Evolutionary conservation across 1,284 basidiomycete genomes (phyloP).

Genomic region (Microbotryomycetes sp.): DNA sequence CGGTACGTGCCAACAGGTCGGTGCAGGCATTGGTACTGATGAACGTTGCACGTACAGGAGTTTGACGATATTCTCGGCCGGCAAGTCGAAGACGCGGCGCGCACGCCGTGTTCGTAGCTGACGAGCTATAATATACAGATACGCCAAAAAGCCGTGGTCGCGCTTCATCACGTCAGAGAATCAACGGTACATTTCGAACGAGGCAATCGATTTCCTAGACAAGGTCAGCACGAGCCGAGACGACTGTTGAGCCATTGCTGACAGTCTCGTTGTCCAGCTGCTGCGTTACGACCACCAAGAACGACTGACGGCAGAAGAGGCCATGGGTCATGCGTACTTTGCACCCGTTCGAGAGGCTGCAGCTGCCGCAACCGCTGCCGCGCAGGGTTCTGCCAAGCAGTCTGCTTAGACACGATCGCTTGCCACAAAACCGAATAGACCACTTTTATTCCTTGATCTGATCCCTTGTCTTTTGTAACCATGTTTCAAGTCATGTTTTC

Average conservation of each 20-base stretch:
- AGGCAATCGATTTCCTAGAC: conserved; percentile 94
- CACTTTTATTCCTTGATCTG: too few relatives aligned
- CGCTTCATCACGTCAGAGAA: conserved; percentile 85
- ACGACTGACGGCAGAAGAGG: conserved; percentile 85
- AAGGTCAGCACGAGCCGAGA: conserved; percentile 43
- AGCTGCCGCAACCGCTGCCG: background rate
- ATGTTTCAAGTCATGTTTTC: too few relatives aligned
- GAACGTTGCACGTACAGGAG: conserved; percentile 43
- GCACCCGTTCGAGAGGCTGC: conserved; percentile 36
- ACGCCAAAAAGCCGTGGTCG: conserved; percentile 89
- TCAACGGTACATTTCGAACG: conserved; percentile 93
- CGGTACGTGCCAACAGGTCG: conserved; percentile 27
- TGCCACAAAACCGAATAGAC: too few relatives aligned
- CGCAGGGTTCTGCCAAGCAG: background rate
- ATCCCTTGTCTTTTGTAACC: too few relatives aligned
- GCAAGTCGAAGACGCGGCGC: conserved; percentile 44
- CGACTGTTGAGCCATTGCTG: background rate
- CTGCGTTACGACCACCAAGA: conserved; percentile 50
- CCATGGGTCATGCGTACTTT: conserved; percentile 82
- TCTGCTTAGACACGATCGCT: too few relatives aligned
- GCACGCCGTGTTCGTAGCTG: conserved; percentile 8
- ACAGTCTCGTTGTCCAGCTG: background rate
- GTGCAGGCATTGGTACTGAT: background rate
- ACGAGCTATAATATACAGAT: conserved; percentile 47
- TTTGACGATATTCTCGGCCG: conserved; percentile 83